Percentiles rank a stretch among this genome's conserved stretches.
phyloP scores from a whole-genome alignment of 768 basidiomycete species.

The Termitomyces bulborhizus region DNA sequence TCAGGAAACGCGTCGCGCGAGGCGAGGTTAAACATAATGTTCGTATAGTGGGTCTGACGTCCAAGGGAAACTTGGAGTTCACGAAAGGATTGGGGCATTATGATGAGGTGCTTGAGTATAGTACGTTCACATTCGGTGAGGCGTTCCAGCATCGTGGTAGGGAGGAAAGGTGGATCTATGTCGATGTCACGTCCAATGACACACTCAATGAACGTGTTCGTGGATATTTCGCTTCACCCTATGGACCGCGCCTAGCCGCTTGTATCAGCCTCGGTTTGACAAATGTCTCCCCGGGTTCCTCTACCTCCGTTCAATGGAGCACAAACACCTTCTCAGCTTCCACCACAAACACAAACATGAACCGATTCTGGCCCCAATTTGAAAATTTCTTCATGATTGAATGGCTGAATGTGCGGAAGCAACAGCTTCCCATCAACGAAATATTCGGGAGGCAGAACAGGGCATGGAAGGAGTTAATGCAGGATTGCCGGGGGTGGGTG shows the following conservation, averaged over 20 bases:
- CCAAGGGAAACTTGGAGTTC: slow-evolving; percentile 46
- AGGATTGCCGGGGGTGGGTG: slow-evolving; percentile 51
- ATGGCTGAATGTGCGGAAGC: slow-evolving; percentile 53
- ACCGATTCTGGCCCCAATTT: slow-evolving; percentile 26
- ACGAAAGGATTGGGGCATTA: slow-evolving; percentile 51
- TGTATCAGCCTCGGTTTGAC: slow-evolving; percentile 50
- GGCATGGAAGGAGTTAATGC: slow-evolving; percentile 59
- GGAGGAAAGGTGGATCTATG: slow-evolving; percentile 43
- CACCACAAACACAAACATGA: neutral
- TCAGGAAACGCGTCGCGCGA: slow-evolving; percentile 36
- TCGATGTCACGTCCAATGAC: slow-evolving; percentile 59
- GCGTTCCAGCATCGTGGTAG: slow-evolving; percentile 20
- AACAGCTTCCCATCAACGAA: slow-evolving; percentile 37
- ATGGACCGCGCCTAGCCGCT: slow-evolving; percentile 29
- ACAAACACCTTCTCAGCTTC: slow-evolving; percentile 25
- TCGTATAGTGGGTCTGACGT: slow-evolving; percentile 56
- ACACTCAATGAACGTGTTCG: slow-evolving; percentile 39
- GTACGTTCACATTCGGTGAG: slow-evolving; percentile 27
- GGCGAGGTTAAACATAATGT: slow-evolving; percentile 21
- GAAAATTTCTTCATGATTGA: slow-evolving; percentile 67
- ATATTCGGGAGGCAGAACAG: slow-evolving; percentile 44
- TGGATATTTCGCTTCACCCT: slow-evolving; percentile 33
- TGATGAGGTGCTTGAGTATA: slow-evolving; percentile 51
- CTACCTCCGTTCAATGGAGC: slow-evolving; percentile 29
- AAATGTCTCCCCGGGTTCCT: slow-evolving; percentile 36